phyloP scores from a whole-genome alignment of 768 basidiomycete genomes.

The Lentinula detonsa region DNA sequence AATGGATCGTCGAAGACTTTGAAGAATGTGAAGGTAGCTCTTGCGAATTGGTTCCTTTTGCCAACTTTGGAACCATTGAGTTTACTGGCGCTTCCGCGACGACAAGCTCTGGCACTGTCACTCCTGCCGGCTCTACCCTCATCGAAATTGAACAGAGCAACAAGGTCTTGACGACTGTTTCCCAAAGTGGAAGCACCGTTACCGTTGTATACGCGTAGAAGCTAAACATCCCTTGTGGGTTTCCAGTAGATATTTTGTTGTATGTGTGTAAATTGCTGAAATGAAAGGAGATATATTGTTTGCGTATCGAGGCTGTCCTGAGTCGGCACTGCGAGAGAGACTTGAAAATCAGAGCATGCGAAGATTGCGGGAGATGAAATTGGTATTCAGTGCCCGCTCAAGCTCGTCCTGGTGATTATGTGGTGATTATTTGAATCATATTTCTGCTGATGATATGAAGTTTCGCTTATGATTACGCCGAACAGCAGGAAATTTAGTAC shows the following conservation, averaged over 20 bases:
- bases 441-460: too few species aligned
- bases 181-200: conserved; percentile 13
- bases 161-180: conserved; percentile 16
- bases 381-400: too few species aligned
- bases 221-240: too few species aligned
- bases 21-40: conserved; percentile 4
- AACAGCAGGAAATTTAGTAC: too few species aligned
- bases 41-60: conserved; percentile 22
- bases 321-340: too few species aligned
- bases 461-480: too few species aligned
- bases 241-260: neutral
- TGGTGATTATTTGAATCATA: too few species aligned
- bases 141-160: conserved; percentile 29
- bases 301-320: too few species aligned
- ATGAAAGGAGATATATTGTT: neutral
- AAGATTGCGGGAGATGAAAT: too few species aligned
- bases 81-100: conserved; percentile 26
- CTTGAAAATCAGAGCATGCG: too few species aligned
- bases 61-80: conserved; percentile 31
- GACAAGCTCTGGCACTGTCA: conserved; percentile 17
- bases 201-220: conserved; percentile 10
- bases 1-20: conserved; percentile 8
- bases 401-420: too few species aligned
- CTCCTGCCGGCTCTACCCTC: conserved; percentile 22
- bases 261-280: neutral